Base-by-base conservation (phyloP, 2,329 filamentous ascomycete genomes). In the Sclerotinia subarctica region DNA sequence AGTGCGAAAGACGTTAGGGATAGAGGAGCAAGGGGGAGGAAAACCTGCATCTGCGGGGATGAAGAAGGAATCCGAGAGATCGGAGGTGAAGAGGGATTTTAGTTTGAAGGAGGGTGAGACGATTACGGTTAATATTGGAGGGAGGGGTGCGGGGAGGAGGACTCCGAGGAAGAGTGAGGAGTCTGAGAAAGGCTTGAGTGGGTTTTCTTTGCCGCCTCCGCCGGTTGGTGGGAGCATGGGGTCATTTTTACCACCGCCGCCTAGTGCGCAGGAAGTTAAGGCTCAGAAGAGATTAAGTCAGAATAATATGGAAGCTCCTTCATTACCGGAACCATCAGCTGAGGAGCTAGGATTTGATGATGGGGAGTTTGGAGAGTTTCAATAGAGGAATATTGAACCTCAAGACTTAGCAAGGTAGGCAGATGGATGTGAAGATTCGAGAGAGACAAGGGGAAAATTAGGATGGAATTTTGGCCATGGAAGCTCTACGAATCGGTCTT, bases 41-140 rank as follows among this genome's bases (percentile, higher is more conserved):
- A 73, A 74, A 71, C 71, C 79, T 53, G 72, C 75, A 0, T 54
- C 60, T 54, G 76, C 38, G 19, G 64, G 11, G 10, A 26, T 8
- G 51, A 64, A 77, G 5, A 77, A 76, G 17, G 74, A 75, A 21
- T 79, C 78, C 69, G 78, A 79, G 69, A 46, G 53, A 17, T 78
- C 79, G 67, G 75, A 79, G 57, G 85, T 86, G 75, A 89, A 88
- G 79, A 86, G 85, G 72, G 93, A 96, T 76, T 93, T 93, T 76
- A 94, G 91, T 75, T 78, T 97, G 71, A 96, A 96, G 78, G 92
- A 94, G 69, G 93, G 93, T 15, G 90, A 97, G 83, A 96, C 91
- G 24, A 96, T 96, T 73, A 92, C 89, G 32, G 88, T 96, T 72
- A 92, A 91, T 77, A 84, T 95, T 64, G 88, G 86, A 5, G 86